Evolutionary conservation across 495 filamentous ascomycete species (phyloP), one percentile per base, ranked within the genome.

Genomic region (Daldinia decipiens): DNA sequence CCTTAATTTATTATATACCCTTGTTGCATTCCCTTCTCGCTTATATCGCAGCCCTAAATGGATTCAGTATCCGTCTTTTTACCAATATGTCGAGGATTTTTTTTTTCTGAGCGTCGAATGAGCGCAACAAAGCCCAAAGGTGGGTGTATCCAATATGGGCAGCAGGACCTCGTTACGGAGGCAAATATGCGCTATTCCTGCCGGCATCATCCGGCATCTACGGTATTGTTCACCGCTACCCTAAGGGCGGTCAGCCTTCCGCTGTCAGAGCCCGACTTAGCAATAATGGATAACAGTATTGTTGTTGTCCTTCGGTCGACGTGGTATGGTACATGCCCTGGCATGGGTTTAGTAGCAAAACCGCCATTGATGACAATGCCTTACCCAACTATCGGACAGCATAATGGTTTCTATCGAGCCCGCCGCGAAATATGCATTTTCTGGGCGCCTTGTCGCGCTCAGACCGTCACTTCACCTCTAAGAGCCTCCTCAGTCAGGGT

Each of bases 211-310:
- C 71, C 67, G 67, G 63, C 54, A 62, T 71, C 71, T 56, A 67
- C 59, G 31, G 31, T 50, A 74, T 67, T 67, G 71, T 67, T 74
- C 67, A 70, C 71, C 67, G 71, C 71, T 67, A 58, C 52, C 40
- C 63, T 50, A 34, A 39, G 26, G 45, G 67, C 67, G 67, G 67
- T 66, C 63, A 70, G 59, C 27, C 36, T 65, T 32, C 59, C 55
- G 73, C 70, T 74, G 75, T 70, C 63, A 61, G 62, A 62, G 66
- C 65, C 73, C 68, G 70, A 70, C 38, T 59, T 51, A 61, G 47
- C 51, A 59, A 51, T 62, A 61, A 55, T 55, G 63, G 58, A 65
- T 61, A 71, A 52, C 61, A 52, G 54, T 47, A 61, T 65, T 68
- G 69, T 63, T 60, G 56, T 75, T 64, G 27, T 63, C 36, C 58